Evolutionary conservation across 192 early-diverging fungal genomes (phyloP).

Genomic region (Allomyces macrogynus): DNA sequence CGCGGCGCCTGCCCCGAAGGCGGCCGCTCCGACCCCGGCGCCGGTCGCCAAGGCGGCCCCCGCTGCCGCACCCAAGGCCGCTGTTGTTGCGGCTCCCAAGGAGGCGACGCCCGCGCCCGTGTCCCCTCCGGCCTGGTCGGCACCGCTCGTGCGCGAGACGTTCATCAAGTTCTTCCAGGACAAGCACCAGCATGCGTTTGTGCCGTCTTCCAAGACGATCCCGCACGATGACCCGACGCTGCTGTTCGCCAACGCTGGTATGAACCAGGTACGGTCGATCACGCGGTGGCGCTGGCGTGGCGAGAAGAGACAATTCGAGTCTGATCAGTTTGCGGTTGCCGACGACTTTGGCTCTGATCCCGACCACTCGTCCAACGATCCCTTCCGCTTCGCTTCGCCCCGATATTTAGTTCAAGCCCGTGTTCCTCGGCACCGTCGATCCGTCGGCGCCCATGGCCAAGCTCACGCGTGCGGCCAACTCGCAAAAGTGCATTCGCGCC

Average conservation of each 20-base stretch:
- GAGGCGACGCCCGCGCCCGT: too few relatives aligned
- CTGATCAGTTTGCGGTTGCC: not conserved
- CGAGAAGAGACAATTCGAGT: not conserved
- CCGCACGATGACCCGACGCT: constrained; percentile 92
- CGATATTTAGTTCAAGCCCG: constrained; percentile 66
- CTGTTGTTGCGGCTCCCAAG: too few relatives aligned
- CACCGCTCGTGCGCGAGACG: constrained; percentile 54
- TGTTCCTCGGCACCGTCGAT: constrained; percentile 88
- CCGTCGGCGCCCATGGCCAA: constrained; percentile 80
- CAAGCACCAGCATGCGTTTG: constrained; percentile 45
- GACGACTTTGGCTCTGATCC: not conserved
- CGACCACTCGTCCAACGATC: not conserved
- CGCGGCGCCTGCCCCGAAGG: too few relatives aligned
- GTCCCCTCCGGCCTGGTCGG: constrained; percentile 36
- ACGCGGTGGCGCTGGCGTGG: not conserved
- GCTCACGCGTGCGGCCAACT: constrained; percentile 79
- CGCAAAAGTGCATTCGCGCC: constrained; percentile 97
- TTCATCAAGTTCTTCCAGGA: constrained; percentile 73
- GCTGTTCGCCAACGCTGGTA: constrained; percentile 89
- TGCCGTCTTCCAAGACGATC: constrained; percentile 76
- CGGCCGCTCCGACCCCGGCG: too few relatives aligned
- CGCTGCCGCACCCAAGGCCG: too few relatives aligned
- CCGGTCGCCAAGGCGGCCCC: too few relatives aligned
- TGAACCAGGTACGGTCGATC: constrained; percentile 55
- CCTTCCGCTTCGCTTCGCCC: constrained; percentile 1